Percentiles rank a stretch among this genome's conserved stretches.
phyloP scores from a whole-genome alignment of 768 basidiomycete species.

The Clitopilus hobsonii region DNA sequence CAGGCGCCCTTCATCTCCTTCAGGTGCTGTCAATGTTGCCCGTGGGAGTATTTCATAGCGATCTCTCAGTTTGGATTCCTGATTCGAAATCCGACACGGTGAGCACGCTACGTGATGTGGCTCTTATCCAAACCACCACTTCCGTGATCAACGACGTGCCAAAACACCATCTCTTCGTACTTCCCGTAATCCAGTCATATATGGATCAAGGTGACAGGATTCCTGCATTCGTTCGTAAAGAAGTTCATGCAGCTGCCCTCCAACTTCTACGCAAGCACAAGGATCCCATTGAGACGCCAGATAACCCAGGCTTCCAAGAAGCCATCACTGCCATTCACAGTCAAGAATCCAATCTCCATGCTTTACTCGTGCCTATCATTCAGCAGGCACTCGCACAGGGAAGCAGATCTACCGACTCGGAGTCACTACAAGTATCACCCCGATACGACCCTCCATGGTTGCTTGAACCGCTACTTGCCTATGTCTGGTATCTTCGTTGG shows the following conservation, averaged over 20 bases:
- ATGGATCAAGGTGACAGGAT: conserved; percentile 10
- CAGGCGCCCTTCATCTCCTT: neutral
- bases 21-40: neutral
- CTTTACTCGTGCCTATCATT: conserved; percentile 4
- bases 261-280: conserved; percentile 9
- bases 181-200: conserved; percentile 16
- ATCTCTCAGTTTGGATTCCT: neutral
- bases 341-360: conserved; percentile 12
- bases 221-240: neutral
- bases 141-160: neutral
- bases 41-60: neutral
- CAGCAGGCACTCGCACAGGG: neutral
- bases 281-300: neutral
- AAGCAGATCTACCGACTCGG: neutral
- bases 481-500: conserved; percentile 1
- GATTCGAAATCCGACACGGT: neutral
- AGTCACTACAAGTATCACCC: no score
- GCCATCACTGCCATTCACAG: neutral
- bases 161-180: conserved; percentile 2
- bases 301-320: conserved; percentile 7
- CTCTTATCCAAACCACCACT: neutral
- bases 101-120: neutral
- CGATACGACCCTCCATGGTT: neutral
- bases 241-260: conserved; percentile 10
- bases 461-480: neutral